Percentiles rank a stretch among this genome's conserved stretches.
Evolutionary conservation across 169 alveolate genomes (phyloP).

Genomic region (Eimeria brunetti): DNA sequence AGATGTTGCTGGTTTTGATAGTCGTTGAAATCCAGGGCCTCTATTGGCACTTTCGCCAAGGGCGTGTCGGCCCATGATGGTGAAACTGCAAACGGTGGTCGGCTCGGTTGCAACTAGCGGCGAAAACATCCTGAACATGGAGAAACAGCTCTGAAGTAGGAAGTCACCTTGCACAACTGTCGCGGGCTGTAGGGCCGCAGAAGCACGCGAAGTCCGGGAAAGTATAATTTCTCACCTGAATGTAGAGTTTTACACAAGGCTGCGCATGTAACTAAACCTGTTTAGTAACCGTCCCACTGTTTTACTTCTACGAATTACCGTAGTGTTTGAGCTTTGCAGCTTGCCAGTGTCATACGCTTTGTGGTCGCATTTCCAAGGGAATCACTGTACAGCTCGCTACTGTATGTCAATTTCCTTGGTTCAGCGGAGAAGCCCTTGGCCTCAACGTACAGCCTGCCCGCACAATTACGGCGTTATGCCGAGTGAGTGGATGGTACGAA

Average conservation of each 20-base stretch:
- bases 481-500: background rate
- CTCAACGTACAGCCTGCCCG: background rate
- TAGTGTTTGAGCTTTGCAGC: background rate
- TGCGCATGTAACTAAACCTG: background rate
- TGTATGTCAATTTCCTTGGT: background rate
- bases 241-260: too few species aligned
- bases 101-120: background rate
- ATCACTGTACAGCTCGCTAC: background rate
- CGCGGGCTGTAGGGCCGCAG: background rate
- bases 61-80: background rate
- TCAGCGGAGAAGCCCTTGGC: background rate
- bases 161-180: background rate
- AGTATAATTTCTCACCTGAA: too few species aligned
- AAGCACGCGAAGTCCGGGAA: background rate
- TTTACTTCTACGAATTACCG: too few species aligned
- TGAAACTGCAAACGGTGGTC: background rate
- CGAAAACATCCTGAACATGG: background rate
- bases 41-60: background rate
- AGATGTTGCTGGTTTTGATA: background rate
- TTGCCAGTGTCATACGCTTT: background rate
- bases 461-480: background rate
- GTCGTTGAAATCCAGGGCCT: background rate
- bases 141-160: background rate
- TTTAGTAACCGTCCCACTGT: too few species aligned
- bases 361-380: background rate